Evolutionary conservation across 1,284 basidiomycete genomes (phyloP).

Genomic region (Ustanciosporium gigantosporum): DNA sequence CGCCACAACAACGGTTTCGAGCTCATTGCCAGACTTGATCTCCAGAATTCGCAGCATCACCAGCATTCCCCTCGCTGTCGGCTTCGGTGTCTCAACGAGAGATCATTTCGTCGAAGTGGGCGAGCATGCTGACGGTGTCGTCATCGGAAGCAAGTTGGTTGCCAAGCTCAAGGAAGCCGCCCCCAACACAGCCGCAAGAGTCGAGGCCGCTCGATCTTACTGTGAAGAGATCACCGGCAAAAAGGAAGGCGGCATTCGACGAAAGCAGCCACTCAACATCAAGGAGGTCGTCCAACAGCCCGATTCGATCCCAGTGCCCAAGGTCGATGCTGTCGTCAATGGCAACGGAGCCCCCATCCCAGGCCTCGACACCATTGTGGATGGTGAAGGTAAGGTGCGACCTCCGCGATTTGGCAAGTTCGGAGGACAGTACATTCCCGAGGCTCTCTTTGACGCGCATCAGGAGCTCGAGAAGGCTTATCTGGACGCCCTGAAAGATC

Average conservation of each 20-base stretch:
- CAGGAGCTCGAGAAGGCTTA: constrained; percentile 89
- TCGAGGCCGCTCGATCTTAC: constrained; percentile 65
- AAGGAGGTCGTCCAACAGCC: constrained; percentile 37
- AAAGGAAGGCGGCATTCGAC: constrained; percentile 48
- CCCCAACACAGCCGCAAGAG: constrained; percentile 60
- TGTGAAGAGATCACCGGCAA: constrained; percentile 69
- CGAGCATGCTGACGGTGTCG: constrained; percentile 80
- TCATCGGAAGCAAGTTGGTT: constrained; percentile 86
- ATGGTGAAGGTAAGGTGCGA: constrained; percentile 39
- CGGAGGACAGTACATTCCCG: constrained; percentile 95
- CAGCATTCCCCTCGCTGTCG: constrained; percentile 84
- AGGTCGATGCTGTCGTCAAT: constrained; percentile 49
- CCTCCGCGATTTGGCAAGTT: constrained; percentile 90
- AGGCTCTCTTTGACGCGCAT: constrained; percentile 87
- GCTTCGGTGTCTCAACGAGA: constrained; percentile 92
- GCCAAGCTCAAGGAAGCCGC: constrained; percentile 71
- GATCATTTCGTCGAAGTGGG: constrained; percentile 89
- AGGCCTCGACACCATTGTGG: constrained; percentile 46
- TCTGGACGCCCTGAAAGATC: constrained; percentile 81
- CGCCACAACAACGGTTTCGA: constrained; percentile 72
- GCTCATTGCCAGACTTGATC: constrained; percentile 58
- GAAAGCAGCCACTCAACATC: constrained; percentile 47
- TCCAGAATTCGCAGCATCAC: constrained; percentile 63
- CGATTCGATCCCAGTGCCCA: constrained; percentile 45
- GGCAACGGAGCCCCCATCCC: constrained; percentile 41